A percentile compares a stretch with the other conserved stretches of the same genome.
These are phyloP conservation scores for Magnusiomyces suaveolens DNA, from an alignment of 1,139 yeast genomes.

Conservation along the genomic window DNA sequence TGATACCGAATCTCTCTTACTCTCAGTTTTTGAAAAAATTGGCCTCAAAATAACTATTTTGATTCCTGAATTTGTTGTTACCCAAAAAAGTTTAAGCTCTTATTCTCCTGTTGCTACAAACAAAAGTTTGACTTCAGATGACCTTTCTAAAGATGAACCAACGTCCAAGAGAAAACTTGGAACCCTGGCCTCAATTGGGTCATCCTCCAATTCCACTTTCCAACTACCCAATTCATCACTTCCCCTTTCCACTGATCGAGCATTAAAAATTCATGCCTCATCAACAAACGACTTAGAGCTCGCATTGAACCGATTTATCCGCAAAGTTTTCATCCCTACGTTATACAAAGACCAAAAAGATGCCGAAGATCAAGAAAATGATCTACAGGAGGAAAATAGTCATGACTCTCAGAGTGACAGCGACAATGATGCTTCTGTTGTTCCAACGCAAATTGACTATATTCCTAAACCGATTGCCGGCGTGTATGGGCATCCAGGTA, in stretches of 20 bases:
- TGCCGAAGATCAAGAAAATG: not conserved
- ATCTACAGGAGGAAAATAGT: not conserved
- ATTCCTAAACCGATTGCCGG: constrained; percentile 22
- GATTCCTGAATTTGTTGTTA: constrained; percentile 2
- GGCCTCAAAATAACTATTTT: not conserved
- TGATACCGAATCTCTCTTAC: not conserved
- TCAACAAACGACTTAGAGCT: not conserved
- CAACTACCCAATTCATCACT: not conserved
- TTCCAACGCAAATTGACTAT: constrained; percentile 13
- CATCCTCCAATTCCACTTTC: not conserved
- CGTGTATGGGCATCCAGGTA: constrained; percentile 24
- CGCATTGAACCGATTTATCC: not conserved
- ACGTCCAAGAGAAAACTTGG: too few relatives aligned
- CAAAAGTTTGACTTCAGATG: too few relatives aligned
- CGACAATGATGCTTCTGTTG: constrained; percentile 22
- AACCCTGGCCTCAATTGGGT: not conserved
- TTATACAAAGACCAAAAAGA: constrained; percentile 1
- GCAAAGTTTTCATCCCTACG: not conserved
- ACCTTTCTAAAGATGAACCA: too few relatives aligned
- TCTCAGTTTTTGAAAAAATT: not conserved
- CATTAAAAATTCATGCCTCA: not conserved
- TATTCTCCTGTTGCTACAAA: too few relatives aligned
- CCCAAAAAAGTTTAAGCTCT: not conserved
- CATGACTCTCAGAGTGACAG: not conserved
- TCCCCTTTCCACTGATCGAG: not conserved